Conservation (phyloP, 352 stramenopile genomes). For the Peronospora destructor region DNA sequence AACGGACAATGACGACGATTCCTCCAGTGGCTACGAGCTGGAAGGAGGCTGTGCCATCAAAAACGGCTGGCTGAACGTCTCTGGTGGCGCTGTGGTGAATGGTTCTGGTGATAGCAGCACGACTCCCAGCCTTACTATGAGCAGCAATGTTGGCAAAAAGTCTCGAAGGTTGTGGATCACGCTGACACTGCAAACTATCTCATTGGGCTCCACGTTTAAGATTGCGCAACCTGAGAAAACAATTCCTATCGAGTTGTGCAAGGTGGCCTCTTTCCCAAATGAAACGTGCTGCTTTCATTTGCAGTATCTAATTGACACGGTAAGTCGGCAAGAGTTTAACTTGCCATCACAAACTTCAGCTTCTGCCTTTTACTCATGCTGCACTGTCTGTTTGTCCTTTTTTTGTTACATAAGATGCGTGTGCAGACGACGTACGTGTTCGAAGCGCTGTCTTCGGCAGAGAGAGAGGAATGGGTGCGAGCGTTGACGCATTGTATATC, state of each 20-base stretch:
- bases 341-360: conserved; percentile 3
- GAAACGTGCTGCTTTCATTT: conserved; percentile 50
- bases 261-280: conserved; percentile 43
- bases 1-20: conserved; percentile 63
- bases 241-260: conserved; percentile 54
- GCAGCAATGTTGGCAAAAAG: conserved; percentile 25
- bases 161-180: conserved; percentile 66
- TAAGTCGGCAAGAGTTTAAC: conserved; percentile 15
- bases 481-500: conserved; percentile 72
- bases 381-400: neutral
- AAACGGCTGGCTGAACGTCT: conserved; percentile 80
- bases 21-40: conserved; percentile 49
- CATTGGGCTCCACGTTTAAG: conserved; percentile 63
- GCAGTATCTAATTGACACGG: conserved; percentile 32
- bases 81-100: conserved; percentile 26
- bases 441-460: conserved; percentile 47
- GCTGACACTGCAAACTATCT: conserved; percentile 67
- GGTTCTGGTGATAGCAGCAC: conserved; percentile 1
- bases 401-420: conserved; percentile 20
- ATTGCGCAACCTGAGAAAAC: conserved; percentile 54
- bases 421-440: conserved; percentile 53
- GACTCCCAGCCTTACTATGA: conserved; percentile 11
- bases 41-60: conserved; percentile 78
- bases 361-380: conserved; percentile 13
- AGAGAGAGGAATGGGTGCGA: conserved; percentile 79